Conservation (phyloP, 2,329 filamentous ascomycete species). For the Fusarium sp. region DNA sequence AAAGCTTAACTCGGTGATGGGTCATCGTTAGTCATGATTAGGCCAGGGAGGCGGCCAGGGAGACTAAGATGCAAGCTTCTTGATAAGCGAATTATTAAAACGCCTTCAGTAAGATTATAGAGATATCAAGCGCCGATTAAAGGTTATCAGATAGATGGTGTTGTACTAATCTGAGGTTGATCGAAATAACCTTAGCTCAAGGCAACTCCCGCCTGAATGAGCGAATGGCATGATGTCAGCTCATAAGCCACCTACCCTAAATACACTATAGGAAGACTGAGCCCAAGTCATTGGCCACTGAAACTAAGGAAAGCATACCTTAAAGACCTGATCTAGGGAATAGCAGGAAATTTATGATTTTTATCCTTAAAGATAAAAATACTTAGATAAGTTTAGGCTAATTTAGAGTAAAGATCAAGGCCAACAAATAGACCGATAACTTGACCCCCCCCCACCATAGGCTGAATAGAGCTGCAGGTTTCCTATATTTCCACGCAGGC, state of each 20-base stretch:
- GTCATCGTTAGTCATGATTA: slow-evolving; percentile 2
- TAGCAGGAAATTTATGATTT: too few species aligned
- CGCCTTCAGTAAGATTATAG: neutral
- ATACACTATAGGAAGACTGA: too few species aligned
- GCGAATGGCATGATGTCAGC: neutral
- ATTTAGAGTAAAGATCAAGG: too few species aligned
- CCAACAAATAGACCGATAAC: neutral
- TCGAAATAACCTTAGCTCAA: neutral
- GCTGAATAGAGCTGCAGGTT: neutral
- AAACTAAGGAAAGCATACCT: neutral
- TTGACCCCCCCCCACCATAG: too few species aligned
- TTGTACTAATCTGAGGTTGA: neutral
- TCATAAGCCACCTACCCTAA: neutral
- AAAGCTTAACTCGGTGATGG: slow-evolving; percentile 3
- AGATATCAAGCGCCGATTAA: neutral
- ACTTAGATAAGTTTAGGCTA: too few species aligned
- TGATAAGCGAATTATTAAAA: slow-evolving; percentile 1
- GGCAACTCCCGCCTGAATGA: neutral
- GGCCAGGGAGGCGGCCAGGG: neutral
- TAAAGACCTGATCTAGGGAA: neutral
- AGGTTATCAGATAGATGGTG: neutral
- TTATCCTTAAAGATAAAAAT: too few species aligned
- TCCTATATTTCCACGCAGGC: neutral
- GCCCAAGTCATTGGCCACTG: too few species aligned
- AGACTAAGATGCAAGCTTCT: neutral